Percentiles rank a stretch among this genome's conserved stretches.
Conservation (phyloP, 441 rosid species). For the Codiaeum variegatum region DNA sequence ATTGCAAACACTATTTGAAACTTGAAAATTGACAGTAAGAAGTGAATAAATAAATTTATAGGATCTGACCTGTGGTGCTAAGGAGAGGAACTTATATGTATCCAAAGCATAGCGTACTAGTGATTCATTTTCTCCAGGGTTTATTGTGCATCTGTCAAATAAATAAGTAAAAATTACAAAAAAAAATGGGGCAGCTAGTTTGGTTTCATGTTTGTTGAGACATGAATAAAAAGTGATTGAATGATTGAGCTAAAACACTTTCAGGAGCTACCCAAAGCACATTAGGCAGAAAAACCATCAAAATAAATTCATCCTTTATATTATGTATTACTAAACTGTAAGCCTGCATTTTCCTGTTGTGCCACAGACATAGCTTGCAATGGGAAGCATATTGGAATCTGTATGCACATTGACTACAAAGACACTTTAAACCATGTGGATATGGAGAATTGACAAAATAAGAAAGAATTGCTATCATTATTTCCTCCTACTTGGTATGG, state of each 20-base stretch:
- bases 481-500: background rate
- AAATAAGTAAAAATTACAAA: background rate
- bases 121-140: constrained; percentile 94
- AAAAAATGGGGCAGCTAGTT: background rate
- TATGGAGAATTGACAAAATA: background rate
- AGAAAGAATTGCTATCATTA: background rate
- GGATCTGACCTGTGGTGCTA: constrained; percentile 73
- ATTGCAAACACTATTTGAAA: background rate
- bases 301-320: background rate
- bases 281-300: background rate
- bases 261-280: background rate
- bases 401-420: background rate
- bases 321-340: background rate
- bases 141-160: constrained; percentile 76
- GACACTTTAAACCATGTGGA: background rate
- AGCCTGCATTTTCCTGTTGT: background rate
- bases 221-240: background rate
- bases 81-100: constrained; percentile 66
- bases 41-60: background rate
- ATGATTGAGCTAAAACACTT: background rate
- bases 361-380: background rate
- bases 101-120: constrained; percentile 90
- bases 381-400: background rate
- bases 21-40: background rate
- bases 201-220: background rate